Evolutionary conservation across 2,329 filamentous ascomycete genomes (phyloP), one percentile per base, ranked within the genome.

Genomic region (Periglandula ipomoeae): DNA sequence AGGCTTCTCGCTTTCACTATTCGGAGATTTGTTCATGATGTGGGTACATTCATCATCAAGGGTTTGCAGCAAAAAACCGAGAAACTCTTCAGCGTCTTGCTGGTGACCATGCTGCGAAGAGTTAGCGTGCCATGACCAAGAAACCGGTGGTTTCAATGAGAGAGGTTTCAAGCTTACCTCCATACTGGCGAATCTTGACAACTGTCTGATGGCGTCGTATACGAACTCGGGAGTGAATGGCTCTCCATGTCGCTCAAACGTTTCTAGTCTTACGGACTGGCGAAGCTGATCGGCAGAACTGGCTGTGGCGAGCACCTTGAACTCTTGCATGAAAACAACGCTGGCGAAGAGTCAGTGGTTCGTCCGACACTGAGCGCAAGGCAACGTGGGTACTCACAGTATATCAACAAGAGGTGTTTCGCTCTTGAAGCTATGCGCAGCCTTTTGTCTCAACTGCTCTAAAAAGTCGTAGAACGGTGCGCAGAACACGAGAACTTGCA

Each of bases 281-380:
- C 80, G 81, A 47, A 97, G 72, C 64, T 87, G 79, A 24, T 94
- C 88, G 35, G 81, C 73, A 3, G 85, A 84, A 2, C 75, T 70
- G 5, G 87, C 85, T n/a, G 87, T 85, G 61, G 88, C 86, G 56
- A 96, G 87, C 24, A 89, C 75, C 53, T 84, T 85, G 69, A 93
- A 97, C 65, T 97, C 93, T 56, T 84, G 82, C 81, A 95, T 86
- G 63, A 97, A 96, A 81, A 95, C 86, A 59, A 97, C 93, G 84
- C 86, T 90, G 17, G 10, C 24, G 4, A 13, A 5, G 46, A 32
- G 7, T 20, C 22, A 6, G 3, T 17, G n/a, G 13, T 4, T 11
- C n/a, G 26, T 8, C 32, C n/a, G 8, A 22, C 13, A 27, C 2
- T 40, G 10, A n/a, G 11, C 15, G 1, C 5, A 27, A 20, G 11